phyloP scores from a whole-genome alignment of 352 stramenopile genomes.

The Phytopythium chamaehyphon region DNA sequence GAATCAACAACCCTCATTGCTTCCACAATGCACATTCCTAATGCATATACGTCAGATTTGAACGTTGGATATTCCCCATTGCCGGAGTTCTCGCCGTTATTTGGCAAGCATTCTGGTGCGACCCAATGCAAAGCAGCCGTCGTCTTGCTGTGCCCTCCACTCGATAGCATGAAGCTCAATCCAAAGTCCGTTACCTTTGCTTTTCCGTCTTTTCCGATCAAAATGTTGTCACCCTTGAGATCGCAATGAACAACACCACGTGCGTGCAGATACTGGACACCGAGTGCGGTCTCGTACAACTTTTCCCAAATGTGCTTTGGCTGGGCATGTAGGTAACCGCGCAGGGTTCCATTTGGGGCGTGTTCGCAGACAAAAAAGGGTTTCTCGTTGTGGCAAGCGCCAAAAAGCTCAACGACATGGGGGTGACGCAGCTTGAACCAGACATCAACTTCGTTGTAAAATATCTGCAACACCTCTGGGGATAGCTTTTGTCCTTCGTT shows the following conservation, averaged over 20 bases:
- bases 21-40: slow-evolving; percentile 18
- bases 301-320: slow-evolving; percentile 21
- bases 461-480: slow-evolving; percentile 14
- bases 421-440: slow-evolving; percentile 29
- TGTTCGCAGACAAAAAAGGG: slow-evolving; percentile 27
- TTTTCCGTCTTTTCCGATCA: slow-evolving; percentile 24
- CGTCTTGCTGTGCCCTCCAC: too few species aligned
- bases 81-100: background rate
- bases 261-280: slow-evolving; percentile 28
- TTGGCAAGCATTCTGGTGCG: slow-evolving; percentile 6
- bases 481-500: background rate
- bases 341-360: slow-evolving; percentile 14
- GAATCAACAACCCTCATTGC: slow-evolving; percentile 1
- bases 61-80: slow-evolving; percentile 4
- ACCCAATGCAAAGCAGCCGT: slow-evolving; percentile 15
- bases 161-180: slow-evolving; percentile 8
- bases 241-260: slow-evolving; percentile 28
- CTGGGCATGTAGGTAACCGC: slow-evolving; percentile 13
- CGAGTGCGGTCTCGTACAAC: slow-evolving; percentile 20
- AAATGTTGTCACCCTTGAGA: slow-evolving; percentile 30
- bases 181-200: slow-evolving; percentile 29
- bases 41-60: slow-evolving; percentile 13
- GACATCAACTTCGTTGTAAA: slow-evolving; percentile 19
- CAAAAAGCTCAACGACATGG: slow-evolving; percentile 26
- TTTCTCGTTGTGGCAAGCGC: slow-evolving; percentile 21